Evolutionary conservation across 2,329 filamentous ascomycete genomes (phyloP).

Genomic region (Dothistroma pini): DNA sequence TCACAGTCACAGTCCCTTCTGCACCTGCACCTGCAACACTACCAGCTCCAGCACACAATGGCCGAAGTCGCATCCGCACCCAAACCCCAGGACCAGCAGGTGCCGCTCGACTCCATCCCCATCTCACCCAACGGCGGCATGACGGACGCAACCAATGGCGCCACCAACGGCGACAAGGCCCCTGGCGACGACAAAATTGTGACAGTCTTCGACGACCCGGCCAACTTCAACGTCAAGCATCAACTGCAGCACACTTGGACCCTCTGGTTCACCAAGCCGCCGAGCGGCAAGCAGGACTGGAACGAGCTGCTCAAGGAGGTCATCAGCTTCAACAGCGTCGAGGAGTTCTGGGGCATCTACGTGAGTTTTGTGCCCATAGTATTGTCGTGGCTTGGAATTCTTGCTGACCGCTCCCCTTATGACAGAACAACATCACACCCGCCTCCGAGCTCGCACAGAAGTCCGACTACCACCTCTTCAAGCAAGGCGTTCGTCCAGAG

Average conservation of each 20-base stretch:
- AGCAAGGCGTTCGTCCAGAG: conserved; percentile 91
- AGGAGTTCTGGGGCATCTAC: conserved; percentile 99
- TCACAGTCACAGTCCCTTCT: conserved; percentile 3
- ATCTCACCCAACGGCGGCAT: conserved; percentile 50
- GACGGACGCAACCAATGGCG: conserved; percentile 46
- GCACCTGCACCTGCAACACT: conserved; percentile 4
- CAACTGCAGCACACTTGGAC: conserved; percentile 98
- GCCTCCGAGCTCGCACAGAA: conserved; percentile 95
- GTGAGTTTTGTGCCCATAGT: conserved; percentile 55
- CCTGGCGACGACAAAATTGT: conserved; percentile 58
- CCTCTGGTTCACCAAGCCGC: conserved; percentile 98
- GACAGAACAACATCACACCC: conserved; percentile 94
- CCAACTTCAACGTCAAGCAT: conserved; percentile 99
- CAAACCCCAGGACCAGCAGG: conserved; percentile 36
- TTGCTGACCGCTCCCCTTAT: conserved; percentile 1
- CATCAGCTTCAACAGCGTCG: conserved; percentile 96
- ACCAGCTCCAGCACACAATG: conserved; percentile 28
- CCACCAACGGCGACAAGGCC: conserved; percentile 41
- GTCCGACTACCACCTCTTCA: conserved; percentile 99
- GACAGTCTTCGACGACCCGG: conserved; percentile 96
- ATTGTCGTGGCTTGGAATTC: conserved; percentile 1
- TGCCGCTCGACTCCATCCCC: conserved; percentile 54
- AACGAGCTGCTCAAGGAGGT: conserved; percentile 97
- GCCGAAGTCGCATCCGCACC: conserved; percentile 32
- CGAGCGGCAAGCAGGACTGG: conserved; percentile 96